Percentiles rank a stretch among this genome's conserved stretches.
Conservation (phyloP, 768 basidiomycete species). For the Tylopilus intermedius region DNA sequence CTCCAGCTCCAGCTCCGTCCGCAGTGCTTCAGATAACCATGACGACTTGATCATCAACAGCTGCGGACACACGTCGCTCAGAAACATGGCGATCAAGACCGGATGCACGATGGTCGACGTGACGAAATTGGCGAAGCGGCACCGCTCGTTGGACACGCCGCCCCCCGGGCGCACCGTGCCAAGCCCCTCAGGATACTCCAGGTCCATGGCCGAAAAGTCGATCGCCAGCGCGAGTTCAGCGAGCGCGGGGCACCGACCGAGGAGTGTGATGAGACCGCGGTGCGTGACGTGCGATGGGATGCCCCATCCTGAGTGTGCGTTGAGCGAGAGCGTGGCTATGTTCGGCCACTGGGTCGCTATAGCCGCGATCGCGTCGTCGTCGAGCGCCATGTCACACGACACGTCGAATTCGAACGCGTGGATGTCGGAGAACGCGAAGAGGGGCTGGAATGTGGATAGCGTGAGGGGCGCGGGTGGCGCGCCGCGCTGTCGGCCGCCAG, state of each 20-base stretch:
- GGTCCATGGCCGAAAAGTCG: conserved; percentile 20
- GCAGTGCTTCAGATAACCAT: conserved; percentile 6
- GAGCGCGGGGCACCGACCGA: conserved; percentile 12
- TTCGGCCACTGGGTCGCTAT: conserved; percentile 21
- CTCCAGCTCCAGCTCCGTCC: neutral
- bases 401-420: conserved; percentile 13
- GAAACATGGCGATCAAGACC: conserved; percentile 20
- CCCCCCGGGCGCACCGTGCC: conserved; percentile 2
- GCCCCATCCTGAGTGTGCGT: conserved; percentile 18
- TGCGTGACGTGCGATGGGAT: conserved; percentile 17
- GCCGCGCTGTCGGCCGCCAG: neutral
- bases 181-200: neutral
- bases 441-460: conserved; percentile 15
- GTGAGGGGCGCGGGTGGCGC: conserved; percentile 3
- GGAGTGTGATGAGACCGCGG: conserved; percentile 18
- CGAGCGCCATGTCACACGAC: conserved; percentile 18
- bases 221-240: conserved; percentile 16
- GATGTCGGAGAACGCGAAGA: conserved; percentile 14
- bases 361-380: conserved; percentile 17
- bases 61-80: conserved; percentile 24
- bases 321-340: conserved; percentile 13
- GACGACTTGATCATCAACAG: conserved; percentile 7
- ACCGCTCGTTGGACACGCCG: conserved; percentile 10
- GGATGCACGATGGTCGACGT: conserved; percentile 20
- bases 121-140: conserved; percentile 14